Base-by-base conservation (phyloP, 163 green algal species). In the Scenedesmus sp. region DNA sequence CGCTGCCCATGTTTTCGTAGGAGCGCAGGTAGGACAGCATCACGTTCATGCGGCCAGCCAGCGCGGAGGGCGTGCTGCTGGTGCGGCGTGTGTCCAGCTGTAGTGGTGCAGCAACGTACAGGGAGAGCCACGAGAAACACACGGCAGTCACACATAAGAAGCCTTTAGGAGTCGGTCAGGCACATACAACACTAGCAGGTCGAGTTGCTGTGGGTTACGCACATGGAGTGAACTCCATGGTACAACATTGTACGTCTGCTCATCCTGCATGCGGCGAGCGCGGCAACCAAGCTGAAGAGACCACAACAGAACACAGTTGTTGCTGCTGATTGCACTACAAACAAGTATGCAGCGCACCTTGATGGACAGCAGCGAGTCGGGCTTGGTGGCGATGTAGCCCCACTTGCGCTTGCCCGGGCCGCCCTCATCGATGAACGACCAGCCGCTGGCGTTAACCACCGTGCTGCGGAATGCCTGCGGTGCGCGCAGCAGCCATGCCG, bases 1-100 rank as follows among this genome's bases (percentile, higher is more conserved):
- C 89, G 2, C 34, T n/a, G 20, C 89, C 89, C 89, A 92, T 92
- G 82, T 66, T 54, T 1, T 54, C 54, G 66, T 92, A 92, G 16
- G 23, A 73, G 56, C 86, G 86, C 10, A 92, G 67, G 83, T 92
- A 92, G 34, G 89, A 76, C 16, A 92, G 66, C 89, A 92, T 92
- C 64, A 92, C 89, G 18, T 89, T 92, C 87, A 91, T 91, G 56
- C 87, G 87, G 46, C 74, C 73, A n/a, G 66, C 55, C 46, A 79
- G 16, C 18, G 46, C 79, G 7, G 88, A 15, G 23, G 87, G 64
- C 23, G 67, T n/a, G 9, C 26, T 34, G 70, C 73, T 91, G 64
- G 67, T 91, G 74, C 87, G 87, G 13, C 67, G 73, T 4, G 87
- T 91, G 87, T 91, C 87, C 4, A 91, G 70, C 87, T 91, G 87